Evolutionary conservation across 495 filamentous ascomycete genomes (phyloP), one percentile per base, ranked within the genome.

Genomic region (Penicillium ochrochloron): DNA sequence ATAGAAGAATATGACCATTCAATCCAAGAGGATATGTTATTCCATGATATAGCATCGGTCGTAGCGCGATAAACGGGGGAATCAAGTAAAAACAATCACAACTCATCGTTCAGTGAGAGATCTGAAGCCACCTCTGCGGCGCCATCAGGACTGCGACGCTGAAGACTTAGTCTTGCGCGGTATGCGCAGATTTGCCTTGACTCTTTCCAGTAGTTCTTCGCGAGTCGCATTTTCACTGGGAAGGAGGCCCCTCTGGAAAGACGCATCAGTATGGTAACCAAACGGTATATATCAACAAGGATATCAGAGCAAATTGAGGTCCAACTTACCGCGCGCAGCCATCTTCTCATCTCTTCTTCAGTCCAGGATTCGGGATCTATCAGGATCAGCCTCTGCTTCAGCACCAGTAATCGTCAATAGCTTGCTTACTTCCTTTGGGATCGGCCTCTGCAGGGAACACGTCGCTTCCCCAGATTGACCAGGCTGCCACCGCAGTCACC

Each of bases 391-490:
- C 1, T 9, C 12, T 10, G 5, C 3, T 23, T 39, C 15, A n/a
- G 6, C n/a, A 39, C 10, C 11, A 23, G 4, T 56, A 3, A 23
- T 35, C 21, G 11, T 25, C 1, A 19, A 51, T 23, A 5, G 21
- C 25, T 34, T 44, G 62, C 78, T 65, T 76, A 88, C 89, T 83
- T 70, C 93, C 93, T 57, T 77, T 89, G n/a, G 93, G 93, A 74
- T 96, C 93, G 29, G 76, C 64, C 57, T 87, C 76, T 0, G 80
- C 68, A 1, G 92, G 92, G 65, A 97, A 93, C 66, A 96, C 83
- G 62, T 92, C 91, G 29, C 85, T 83, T 57, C 91, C 90, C 89
- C 90, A 92, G 63, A 97, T 96, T 3, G 89, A 84, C 88, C 89
- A 97, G 19, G 84, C 90, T 7, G 93, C 89, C 8, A 90, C 93